Percentiles rank a stretch among this genome's conserved stretches.
Conservation (phyloP, 164 flowering plant species). For the Liquidambar formosana region DNA sequence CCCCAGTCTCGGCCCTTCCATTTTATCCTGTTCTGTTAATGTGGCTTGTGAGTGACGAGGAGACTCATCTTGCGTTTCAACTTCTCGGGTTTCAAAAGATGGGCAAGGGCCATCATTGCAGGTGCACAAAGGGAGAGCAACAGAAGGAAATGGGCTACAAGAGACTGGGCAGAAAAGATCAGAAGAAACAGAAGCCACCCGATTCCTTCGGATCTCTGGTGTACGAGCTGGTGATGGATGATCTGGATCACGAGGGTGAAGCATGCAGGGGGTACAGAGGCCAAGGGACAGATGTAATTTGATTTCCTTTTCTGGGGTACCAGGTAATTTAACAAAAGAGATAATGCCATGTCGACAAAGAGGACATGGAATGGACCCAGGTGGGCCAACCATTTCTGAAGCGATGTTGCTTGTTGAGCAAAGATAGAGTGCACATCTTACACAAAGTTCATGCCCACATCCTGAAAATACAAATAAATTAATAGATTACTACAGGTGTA, state of each 20-base stretch:
- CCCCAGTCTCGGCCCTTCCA: conserved; percentile 61
- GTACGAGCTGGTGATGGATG: conserved; percentile 39
- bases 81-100: conserved; percentile 54
- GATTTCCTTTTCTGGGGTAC: conserved; percentile 62
- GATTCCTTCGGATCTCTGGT: conserved; percentile 62
- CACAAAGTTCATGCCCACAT: conserved; percentile 84
- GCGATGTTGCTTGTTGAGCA: conserved; percentile 78
- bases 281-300: conserved; percentile 62
- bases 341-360: conserved; percentile 80
- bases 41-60: conserved; percentile 46
- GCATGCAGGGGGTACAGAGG: conserved; percentile 94
- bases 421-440: conserved; percentile 85
- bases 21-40: conserved; percentile 52
- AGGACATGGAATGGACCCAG: conserved; percentile 94
- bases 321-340: conserved; percentile 60
- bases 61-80: conserved; percentile 51
- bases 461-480: conserved; percentile 44
- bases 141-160: conserved; percentile 88
- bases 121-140: conserved; percentile 73
- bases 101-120: conserved; percentile 79
- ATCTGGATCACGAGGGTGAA: conserved; percentile 58
- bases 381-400: conserved; percentile 57
- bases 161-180: conserved; percentile 84
- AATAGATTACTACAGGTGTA: not conserved
- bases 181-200: conserved; percentile 86